Conservation (phyloP, 768 basidiomycete species). For the Pseudohyphozyma bogoriensis region DNA sequence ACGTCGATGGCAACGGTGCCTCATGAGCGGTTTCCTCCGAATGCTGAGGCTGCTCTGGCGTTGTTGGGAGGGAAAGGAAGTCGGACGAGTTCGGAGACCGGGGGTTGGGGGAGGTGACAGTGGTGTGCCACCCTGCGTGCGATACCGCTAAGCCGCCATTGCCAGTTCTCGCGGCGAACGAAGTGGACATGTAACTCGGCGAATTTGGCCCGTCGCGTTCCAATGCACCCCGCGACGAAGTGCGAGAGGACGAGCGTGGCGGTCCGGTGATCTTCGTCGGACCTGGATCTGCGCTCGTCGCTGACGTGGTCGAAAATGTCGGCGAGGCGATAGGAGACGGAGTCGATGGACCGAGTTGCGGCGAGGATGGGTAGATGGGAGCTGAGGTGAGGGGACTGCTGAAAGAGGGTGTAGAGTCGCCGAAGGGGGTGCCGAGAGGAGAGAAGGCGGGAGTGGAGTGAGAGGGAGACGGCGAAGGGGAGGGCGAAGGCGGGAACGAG, state of each 20-base stretch:
- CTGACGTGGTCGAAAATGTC: background rate
- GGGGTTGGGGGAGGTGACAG: no score
- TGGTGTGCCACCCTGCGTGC: no score
- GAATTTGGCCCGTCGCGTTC: background rate
- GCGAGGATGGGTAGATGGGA: background rate
- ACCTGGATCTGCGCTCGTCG: background rate
- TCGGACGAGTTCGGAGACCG: background rate
- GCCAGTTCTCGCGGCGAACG: no score
- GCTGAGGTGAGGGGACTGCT: background rate
- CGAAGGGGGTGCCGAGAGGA: background rate
- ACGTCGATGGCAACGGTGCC: no score
- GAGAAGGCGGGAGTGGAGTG: background rate
- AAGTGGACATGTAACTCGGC: no score
- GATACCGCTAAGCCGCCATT: no score
- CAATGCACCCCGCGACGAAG: background rate
- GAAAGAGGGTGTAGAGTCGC: background rate
- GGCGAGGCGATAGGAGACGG: background rate
- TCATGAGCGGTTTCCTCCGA: no score
- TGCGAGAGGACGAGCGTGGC: background rate
- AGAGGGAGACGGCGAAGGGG: no score
- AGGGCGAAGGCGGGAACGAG: background rate
- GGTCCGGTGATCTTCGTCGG: background rate
- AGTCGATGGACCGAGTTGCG: background rate
- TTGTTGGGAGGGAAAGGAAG: background rate
- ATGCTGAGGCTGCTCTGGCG: no score